A percentile compares a stretch with the other conserved stretches of the same genome.
phyloP scores from a whole-genome alignment of 768 basidiomycete species.

The Auriculariales sp. region DNA sequence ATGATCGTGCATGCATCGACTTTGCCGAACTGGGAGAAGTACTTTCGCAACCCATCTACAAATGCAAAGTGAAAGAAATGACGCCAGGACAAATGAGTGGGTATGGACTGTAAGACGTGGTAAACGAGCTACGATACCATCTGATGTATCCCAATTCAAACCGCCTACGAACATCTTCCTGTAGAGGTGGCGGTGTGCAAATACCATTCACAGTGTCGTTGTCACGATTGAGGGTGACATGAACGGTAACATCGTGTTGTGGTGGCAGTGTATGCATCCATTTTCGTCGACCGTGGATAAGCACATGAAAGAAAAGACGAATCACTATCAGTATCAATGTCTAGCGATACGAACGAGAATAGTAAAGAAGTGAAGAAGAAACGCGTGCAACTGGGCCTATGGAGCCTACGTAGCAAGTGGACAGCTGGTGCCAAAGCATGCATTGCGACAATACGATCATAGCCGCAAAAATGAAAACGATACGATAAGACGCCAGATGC shows the following conservation, averaged over 20 bases:
- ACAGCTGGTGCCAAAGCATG: conserved; percentile 43
- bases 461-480: conserved; percentile 11
- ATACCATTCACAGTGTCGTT: conserved; percentile 13
- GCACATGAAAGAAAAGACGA: conserved; percentile 31
- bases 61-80: conserved; percentile 24
- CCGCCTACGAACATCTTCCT: conserved; percentile 99
- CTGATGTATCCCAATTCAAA: conserved; percentile 98
- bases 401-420: conserved; percentile 44
- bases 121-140: conserved; percentile 48
- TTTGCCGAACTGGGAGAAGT: conserved; percentile 92
- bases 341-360: conserved; percentile 50
- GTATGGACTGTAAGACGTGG: conserved; percentile 16
- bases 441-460: conserved; percentile 17
- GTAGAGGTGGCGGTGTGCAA: conserved; percentile 20
- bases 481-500: background rate
- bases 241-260: conserved; percentile 9
- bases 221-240: conserved; percentile 13
- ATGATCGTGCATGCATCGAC: conserved; percentile 98
- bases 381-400: conserved; percentile 20
- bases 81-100: conserved; percentile 25
- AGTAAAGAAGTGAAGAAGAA: conserved; percentile 41
- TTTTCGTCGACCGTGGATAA: conserved; percentile 11
- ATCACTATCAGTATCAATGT: conserved; percentile 69
- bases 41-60: conserved; percentile 62
- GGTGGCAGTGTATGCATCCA: conserved; percentile 1